Base-by-base conservation (phyloP, 2,329 filamentous ascomycete genomes). In the Ophiocordyceps unilateralis region DNA sequence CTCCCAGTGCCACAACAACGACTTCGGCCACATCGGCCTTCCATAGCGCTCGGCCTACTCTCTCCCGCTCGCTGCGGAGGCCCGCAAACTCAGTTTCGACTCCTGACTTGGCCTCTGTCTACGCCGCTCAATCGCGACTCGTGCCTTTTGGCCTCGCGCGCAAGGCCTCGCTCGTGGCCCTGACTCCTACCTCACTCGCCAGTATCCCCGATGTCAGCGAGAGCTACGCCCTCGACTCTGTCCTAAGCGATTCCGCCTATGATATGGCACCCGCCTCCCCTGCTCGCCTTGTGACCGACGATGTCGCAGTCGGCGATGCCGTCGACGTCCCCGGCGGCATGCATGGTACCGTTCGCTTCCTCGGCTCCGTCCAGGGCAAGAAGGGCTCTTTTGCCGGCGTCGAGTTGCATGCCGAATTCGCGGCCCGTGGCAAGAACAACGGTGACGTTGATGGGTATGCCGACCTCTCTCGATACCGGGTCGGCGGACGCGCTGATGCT, bases 321-420 rank as follows among this genome's bases (percentile, higher is more conserved):
- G 89, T 95, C 48, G 88, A 95, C 51, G 89, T 95, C 40, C 88
- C 89, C 2, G 91, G 91, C 37, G 85, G 81, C 58, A 94, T 98
- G 87, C 69, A 81, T 50, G 91, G 91, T 41, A 82, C 77, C 2
- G 80, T 96, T 50, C 89, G 83, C 58, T 98, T 94, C 57, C 69
- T 96, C 47, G 91, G 91, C 39, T 69, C 70, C 34, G 89, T 98
- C 36, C 76, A 79, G 52, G 88, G 88, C 48, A 95, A 94, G 67
- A 86, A 83, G 51, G 91, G 91, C 41, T 74, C 76, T 19, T 98
- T 98, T 67, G 87, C 85, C 26, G 91, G 91, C 39, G 84, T 98
- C 30, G 91, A 98, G 62, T 70, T 98, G 48, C 77, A 81, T 53
- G 68, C 75, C 43, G 83, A 93, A 51, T 93, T 81, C 65, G 83